These are phyloP conservation scores for Fusarium heterosporum DNA, from an alignment of 2,329 filamentous ascomycete genomes.

Conservation along the genomic window DNA sequence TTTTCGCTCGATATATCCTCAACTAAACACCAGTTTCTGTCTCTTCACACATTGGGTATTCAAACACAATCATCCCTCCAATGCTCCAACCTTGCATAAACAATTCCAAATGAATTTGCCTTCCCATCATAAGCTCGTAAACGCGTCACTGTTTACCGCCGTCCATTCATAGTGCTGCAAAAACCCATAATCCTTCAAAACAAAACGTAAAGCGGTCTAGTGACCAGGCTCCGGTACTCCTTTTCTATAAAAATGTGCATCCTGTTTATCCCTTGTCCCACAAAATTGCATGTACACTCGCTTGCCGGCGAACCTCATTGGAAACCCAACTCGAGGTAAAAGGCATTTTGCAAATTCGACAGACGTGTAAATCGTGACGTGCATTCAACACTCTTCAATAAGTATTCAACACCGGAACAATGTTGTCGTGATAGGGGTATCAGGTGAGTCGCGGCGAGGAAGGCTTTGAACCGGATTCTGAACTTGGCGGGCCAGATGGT, in stretches of 20 bases:
- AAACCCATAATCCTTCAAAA: constrained; percentile 16
- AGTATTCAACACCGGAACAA: constrained; percentile 23
- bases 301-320: constrained; percentile 21
- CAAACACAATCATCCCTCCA: constrained; percentile 26
- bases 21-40: background rate
- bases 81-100: constrained; percentile 27
- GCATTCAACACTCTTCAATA: constrained; percentile 12
- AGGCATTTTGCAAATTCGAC: constrained; percentile 35
- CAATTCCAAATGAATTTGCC: constrained; percentile 20
- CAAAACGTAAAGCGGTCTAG: constrained; percentile 28
- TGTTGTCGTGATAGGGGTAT: constrained; percentile 26
- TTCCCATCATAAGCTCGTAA: constrained; percentile 28
- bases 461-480: background rate
- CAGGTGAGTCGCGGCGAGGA: background rate
- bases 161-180: constrained; percentile 20
- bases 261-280: constrained; percentile 23
- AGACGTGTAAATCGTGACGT: constrained; percentile 31
- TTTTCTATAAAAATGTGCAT: constrained; percentile 37
- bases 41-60: constrained; percentile 25
- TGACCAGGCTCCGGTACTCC: constrained; percentile 32
- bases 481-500: constrained; percentile 13
- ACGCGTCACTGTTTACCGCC: constrained; percentile 28
- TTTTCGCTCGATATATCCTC: constrained; percentile 4
- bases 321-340: constrained; percentile 25
- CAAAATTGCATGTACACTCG: constrained; percentile 34